Conservation (phyloP, 2,329 filamentous ascomycete genomes). For the Coniosporium tulheliwenetii region DNA sequence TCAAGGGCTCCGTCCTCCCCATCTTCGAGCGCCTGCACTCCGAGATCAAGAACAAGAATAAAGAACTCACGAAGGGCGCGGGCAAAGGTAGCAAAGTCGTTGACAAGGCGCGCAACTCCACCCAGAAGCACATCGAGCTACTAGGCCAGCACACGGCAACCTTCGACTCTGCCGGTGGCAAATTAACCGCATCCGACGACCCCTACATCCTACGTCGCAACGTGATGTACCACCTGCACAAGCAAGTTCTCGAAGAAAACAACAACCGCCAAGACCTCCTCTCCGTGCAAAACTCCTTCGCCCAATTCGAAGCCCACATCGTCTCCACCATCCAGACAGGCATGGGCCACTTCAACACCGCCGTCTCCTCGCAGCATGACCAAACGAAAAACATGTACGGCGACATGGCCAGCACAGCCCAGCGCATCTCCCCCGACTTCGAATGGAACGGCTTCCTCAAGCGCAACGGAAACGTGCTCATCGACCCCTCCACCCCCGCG, state of each 20-base stretch:
- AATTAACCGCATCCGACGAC: conserved; percentile 57
- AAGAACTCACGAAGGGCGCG: conserved; percentile 71
- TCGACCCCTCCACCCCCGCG: conserved; percentile 61
- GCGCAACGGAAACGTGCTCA: conserved; percentile 55
- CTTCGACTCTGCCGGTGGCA: conserved; percentile 58
- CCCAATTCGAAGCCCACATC: conserved; percentile 74
- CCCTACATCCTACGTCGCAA: conserved; percentile 78
- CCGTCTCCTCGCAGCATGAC: conserved; percentile 66
- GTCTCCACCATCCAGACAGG: conserved; percentile 69
- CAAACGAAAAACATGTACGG: conserved; percentile 66
- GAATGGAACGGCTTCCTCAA: conserved; percentile 80
- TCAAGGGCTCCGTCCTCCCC: conserved; percentile 75
- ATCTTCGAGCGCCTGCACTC: conserved; percentile 82
- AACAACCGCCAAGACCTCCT: conserved; percentile 87
- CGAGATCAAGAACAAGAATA: conserved; percentile 92
- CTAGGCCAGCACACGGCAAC: conserved; percentile 72
- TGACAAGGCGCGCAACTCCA: conserved; percentile 69
- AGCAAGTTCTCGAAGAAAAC: conserved; percentile 90
- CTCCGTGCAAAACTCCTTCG: conserved; percentile 79
- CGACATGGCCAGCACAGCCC: conserved; percentile 64
- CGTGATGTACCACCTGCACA: conserved; percentile 69
- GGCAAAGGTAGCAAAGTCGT: conserved; percentile 79
- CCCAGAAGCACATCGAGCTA: conserved; percentile 92
- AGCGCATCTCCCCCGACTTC: conserved; percentile 67
- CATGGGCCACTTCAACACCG: conserved; percentile 68